These are phyloP conservation scores for Bidens hawaiensis DNA, from an alignment of 140 eudicot genomes.

Conservation along the genomic window DNA sequence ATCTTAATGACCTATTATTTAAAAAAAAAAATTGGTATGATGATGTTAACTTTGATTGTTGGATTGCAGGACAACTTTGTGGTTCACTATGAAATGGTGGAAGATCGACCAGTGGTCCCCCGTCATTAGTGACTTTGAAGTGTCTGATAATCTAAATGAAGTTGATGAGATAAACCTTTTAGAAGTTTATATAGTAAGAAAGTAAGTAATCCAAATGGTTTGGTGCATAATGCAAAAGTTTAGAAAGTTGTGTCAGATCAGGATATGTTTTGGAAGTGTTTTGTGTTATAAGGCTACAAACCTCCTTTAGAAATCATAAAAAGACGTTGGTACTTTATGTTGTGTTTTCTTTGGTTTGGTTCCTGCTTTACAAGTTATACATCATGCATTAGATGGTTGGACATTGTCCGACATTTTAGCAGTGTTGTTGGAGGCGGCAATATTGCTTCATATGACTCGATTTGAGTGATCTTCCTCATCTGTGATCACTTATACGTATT, in stretches of 20 bases:
- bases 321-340: constrained; percentile 5
- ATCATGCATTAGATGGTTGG: neutral
- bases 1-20: neutral
- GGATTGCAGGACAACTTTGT: constrained; percentile 74
- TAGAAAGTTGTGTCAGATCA: constrained; percentile 16
- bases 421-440: too few species aligned
- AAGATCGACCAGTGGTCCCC: constrained; percentile 69
- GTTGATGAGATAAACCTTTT: constrained; percentile 11
- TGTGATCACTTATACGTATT: too few species aligned
- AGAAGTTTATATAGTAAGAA: constrained; percentile 21
- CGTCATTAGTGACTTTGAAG: constrained; percentile 37
- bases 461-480: too few species aligned
- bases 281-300: constrained; percentile 10
- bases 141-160: constrained; percentile 14
- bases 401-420: neutral
- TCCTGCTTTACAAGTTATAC: neutral
- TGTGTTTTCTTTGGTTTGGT: neutral
- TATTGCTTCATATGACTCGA: too few species aligned
- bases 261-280: constrained; percentile 6
- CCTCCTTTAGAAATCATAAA: constrained; percentile 17
- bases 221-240: constrained; percentile 22
- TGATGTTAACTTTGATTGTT: constrained; percentile 1
- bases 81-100: constrained; percentile 79
- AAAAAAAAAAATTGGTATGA: neutral
- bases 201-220: constrained; percentile 28